Percentiles rank a stretch among this genome's conserved stretches.
phyloP scores from a whole-genome alignment of 805 yeast genomes.

The Yamadazyma takamatsuzukensis region DNA sequence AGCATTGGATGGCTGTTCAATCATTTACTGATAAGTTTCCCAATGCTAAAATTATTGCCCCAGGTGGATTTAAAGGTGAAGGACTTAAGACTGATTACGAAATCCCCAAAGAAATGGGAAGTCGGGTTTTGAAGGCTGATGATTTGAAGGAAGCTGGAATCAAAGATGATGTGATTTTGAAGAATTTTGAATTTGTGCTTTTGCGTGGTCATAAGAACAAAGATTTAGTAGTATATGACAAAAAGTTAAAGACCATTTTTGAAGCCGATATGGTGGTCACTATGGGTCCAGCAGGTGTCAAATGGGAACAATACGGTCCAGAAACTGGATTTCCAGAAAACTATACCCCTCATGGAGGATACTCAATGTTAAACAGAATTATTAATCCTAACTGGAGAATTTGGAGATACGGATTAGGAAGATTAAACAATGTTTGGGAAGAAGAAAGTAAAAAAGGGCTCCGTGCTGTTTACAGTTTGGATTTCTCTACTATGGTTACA shows the following conservation, averaged over 20 bases:
- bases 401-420: background rate
- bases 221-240: conserved; percentile 52
- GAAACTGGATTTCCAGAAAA: conserved; percentile 42
- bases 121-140: conserved; percentile 16
- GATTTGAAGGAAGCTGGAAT: conserved; percentile 6
- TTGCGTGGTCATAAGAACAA: conserved; percentile 52
- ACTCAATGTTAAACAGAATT: conserved; percentile 34
- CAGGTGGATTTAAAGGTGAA: conserved; percentile 21
- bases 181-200: conserved; percentile 50
- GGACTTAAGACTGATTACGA: conserved; percentile 25
- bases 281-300: conserved; percentile 39
- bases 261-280: conserved; percentile 64
- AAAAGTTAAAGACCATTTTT: conserved; percentile 43
- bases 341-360: conserved; percentile 42
- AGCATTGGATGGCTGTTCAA: conserved; percentile 58
- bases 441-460: conserved; percentile 16
- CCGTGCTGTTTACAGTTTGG: conserved; percentile 33
- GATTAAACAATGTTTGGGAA: background rate
- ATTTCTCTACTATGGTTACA: conserved; percentile 45
- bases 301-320: conserved; percentile 38
- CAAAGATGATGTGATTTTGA: conserved; percentile 31
- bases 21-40: conserved; percentile 52
- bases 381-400: conserved; percentile 31
- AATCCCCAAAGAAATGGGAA: conserved; percentile 30
- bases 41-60: conserved; percentile 48